Conservation (phyloP, 768 basidiomycete genomes). For the Rhodosporidiobolus odoratus region DNA sequence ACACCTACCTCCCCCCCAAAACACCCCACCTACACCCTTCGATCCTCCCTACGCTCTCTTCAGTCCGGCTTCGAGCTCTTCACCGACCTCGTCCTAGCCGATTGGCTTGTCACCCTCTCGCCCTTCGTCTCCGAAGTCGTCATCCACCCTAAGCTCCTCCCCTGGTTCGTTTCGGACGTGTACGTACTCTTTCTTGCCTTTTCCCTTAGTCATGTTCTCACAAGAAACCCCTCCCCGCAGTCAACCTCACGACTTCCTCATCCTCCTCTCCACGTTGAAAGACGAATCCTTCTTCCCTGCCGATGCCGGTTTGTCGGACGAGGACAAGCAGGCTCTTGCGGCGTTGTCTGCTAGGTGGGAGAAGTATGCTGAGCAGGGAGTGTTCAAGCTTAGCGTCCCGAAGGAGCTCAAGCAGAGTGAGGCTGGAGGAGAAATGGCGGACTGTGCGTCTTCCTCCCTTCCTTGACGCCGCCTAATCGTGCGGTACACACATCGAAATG, state of each 20-base stretch:
- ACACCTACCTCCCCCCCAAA: background rate
- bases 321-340: conserved; percentile 48
- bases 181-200: background rate
- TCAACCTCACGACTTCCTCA: conserved; percentile 72
- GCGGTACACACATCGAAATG: too few relatives aligned
- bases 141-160: conserved; percentile 91
- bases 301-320: conserved; percentile 43
- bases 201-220: background rate
- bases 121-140: conserved; percentile 73
- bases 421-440: conserved; percentile 10
- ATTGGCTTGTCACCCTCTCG: conserved; percentile 84
- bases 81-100: conserved; percentile 87
- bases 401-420: conserved; percentile 28
- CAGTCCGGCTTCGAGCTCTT: conserved; percentile 91
- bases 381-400: conserved; percentile 69
- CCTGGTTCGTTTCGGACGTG: conserved; percentile 81
- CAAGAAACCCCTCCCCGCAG: conserved; percentile 46
- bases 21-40: background rate
- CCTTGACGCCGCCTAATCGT: background rate
- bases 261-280: conserved; percentile 54
- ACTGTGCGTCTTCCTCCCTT: conserved; percentile 14
- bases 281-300: conserved; percentile 58
- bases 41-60: too few relatives aligned
- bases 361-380: conserved; percentile 61
- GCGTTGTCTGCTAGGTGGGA: conserved; percentile 68